Conservation (phyloP, 495 filamentous ascomycete genomes). For the Delitschia confertaspora region DNA sequence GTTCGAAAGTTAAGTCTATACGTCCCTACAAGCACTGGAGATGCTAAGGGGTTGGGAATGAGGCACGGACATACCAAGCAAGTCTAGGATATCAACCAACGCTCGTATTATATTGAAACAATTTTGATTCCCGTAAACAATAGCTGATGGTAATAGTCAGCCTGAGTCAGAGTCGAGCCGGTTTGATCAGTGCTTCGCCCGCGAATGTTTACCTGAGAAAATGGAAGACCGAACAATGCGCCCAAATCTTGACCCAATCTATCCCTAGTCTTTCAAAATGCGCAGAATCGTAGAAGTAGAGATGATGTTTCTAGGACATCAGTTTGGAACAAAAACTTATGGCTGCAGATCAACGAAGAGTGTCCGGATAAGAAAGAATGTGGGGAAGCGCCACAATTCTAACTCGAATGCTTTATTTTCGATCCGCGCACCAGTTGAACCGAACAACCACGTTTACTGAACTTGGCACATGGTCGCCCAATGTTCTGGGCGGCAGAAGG, state of each 20-base stretch:
- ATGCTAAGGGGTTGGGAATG: background rate
- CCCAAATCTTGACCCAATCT: constrained; percentile 29
- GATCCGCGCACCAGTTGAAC: constrained; percentile 16
- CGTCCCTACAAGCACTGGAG: background rate
- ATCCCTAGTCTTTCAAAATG: constrained; percentile 30
- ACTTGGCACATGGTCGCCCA: constrained; percentile 28
- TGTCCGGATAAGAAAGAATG: constrained; percentile 24
- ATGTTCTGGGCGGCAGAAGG: constrained; percentile 22
- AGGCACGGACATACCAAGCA: constrained; percentile 2
- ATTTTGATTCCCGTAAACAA: constrained; percentile 16
- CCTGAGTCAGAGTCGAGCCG: constrained; percentile 1
- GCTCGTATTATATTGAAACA: constrained; percentile 24
- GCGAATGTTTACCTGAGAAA: constrained; percentile 18
- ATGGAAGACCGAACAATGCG: constrained; percentile 19
- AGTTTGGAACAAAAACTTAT: constrained; percentile 13
- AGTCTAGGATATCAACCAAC: constrained; percentile 3
- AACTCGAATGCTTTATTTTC: constrained; percentile 8
- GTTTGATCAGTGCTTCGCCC: constrained; percentile 1
- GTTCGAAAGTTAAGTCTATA: too few species aligned
- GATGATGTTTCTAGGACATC: constrained; percentile 23
- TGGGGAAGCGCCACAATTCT: constrained; percentile 29
- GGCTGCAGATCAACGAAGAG: constrained; percentile 4
- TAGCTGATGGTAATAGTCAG: constrained; percentile 20
- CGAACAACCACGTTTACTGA: constrained; percentile 13
- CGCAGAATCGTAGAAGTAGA: constrained; percentile 27